A percentile compares a stretch with the other conserved stretches of the same genome.
Evolutionary conservation across 495 filamentous ascomycete species (phyloP).

Genomic region (Astrocystis sublimbata): DNA sequence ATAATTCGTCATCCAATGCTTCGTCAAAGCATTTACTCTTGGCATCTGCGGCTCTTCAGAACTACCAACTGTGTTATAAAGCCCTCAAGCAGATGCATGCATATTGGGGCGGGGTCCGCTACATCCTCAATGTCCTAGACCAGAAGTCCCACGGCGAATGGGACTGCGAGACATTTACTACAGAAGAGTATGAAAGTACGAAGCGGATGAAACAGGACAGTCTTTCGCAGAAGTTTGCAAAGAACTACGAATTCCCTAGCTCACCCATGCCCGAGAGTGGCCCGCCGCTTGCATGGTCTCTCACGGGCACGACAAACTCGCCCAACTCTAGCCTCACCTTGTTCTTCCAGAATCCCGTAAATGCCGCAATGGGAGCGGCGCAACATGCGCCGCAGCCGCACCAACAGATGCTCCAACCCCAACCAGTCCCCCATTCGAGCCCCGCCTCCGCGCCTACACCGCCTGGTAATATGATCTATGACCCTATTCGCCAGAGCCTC

Average conservation of each 20-base stretch:
- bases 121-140: constrained; percentile 82
- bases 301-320: constrained; percentile 80
- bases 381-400: constrained; percentile 10
- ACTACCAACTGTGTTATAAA: constrained; percentile 81
- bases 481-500: constrained; percentile 52
- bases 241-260: constrained; percentile 30
- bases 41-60: constrained; percentile 71
- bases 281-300: constrained; percentile 70
- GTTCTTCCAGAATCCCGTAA: constrained; percentile 58
- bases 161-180: constrained; percentile 76
- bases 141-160: constrained; percentile 83
- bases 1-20: too few species aligned
- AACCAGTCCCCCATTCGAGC: constrained; percentile 20
- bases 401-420: constrained; percentile 17
- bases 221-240: constrained; percentile 33
- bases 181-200: constrained; percentile 73
- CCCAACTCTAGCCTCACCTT: constrained; percentile 76
- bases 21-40: constrained; percentile 70
- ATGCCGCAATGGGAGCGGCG: constrained; percentile 25
- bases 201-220: constrained; percentile 56
- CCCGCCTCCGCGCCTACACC: constrained; percentile 44
- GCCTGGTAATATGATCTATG: constrained; percentile 54
- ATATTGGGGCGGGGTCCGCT: constrained; percentile 84
- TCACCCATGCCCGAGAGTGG: constrained; percentile 39
- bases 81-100: constrained; percentile 71